Conservation (phyloP, 1,139 yeast species). For the Yamadazyma dendronema region DNA sequence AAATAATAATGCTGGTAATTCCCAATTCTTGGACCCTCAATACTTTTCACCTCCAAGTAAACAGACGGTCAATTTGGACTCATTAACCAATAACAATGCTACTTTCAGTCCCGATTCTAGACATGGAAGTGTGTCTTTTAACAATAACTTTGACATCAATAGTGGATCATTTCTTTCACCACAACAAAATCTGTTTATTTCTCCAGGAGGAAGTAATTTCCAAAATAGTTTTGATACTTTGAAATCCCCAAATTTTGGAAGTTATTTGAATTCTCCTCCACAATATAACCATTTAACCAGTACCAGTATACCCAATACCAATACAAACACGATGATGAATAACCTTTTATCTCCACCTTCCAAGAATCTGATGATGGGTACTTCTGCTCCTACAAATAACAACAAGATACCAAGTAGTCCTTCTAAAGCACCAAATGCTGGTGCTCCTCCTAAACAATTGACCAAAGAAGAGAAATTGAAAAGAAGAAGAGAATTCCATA, state of each 20-base stretch:
- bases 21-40: conserved; percentile 33
- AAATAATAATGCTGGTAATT: conserved; percentile 15
- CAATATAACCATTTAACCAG: conserved; percentile 20
- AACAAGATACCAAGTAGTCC: background rate
- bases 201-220: conserved; percentile 20
- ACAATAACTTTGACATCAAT: conserved; percentile 19
- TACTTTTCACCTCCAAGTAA: conserved; percentile 42
- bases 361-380: conserved; percentile 19
- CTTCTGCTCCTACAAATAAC: conserved; percentile 24
- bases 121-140: conserved; percentile 33
- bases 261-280: conserved; percentile 40
- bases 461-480: conserved; percentile 69
- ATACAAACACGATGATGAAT: conserved; percentile 6
- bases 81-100: conserved; percentile 3
- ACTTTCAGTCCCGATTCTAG: conserved; percentile 34
- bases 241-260: conserved; percentile 28
- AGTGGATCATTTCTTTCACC: conserved; percentile 28
- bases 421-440: conserved; percentile 3
- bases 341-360: conserved; percentile 28
- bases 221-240: conserved; percentile 29
- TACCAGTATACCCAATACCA: conserved; percentile 25
- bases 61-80: conserved; percentile 10
- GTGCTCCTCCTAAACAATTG: conserved; percentile 36
- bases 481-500: conserved; percentile 74
- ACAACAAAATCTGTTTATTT: conserved; percentile 23